phyloP scores from a whole-genome alignment of 192 early-diverging fungal species.

The Backusella tuberculispora region DNA sequence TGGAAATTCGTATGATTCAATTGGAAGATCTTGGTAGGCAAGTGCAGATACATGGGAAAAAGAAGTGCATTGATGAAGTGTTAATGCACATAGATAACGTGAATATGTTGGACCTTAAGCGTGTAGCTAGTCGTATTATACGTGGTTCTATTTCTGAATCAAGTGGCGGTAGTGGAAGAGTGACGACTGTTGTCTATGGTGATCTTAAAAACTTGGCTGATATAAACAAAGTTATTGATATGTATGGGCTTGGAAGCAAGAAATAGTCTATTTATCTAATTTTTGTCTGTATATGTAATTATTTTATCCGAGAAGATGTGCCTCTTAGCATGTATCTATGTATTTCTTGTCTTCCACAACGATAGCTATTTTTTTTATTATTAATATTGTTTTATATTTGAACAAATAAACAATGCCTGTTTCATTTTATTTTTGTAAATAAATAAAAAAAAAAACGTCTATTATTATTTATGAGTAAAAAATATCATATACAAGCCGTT shows the following conservation, averaged over 20 bases:
- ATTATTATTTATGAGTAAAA: neutral
- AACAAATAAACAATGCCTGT: neutral
- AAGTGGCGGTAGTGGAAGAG: conserved; percentile 58
- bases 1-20: conserved; percentile 89
- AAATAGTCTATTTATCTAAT: neutral
- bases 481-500: neutral
- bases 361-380: no score
- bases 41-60: conserved; percentile 67
- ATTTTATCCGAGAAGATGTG: no score
- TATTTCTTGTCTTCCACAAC: no score
- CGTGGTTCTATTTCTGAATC: conserved; percentile 56
- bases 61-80: conserved; percentile 76
- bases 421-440: neutral
- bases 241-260: neutral
- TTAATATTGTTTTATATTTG: no score
- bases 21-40: conserved; percentile 92
- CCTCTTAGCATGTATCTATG: no score
- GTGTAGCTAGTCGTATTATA: conserved; percentile 71
- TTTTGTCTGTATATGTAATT: no score
- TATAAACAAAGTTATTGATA: conserved; percentile 31
- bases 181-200: conserved; percentile 69
- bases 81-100: conserved; percentile 78
- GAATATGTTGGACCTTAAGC: conserved; percentile 69
- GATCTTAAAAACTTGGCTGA: conserved; percentile 46
- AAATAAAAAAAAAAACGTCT: neutral